phyloP scores from a whole-genome alignment of 2,329 filamentous ascomycete genomes.

The Xylariaceae sp. region DNA sequence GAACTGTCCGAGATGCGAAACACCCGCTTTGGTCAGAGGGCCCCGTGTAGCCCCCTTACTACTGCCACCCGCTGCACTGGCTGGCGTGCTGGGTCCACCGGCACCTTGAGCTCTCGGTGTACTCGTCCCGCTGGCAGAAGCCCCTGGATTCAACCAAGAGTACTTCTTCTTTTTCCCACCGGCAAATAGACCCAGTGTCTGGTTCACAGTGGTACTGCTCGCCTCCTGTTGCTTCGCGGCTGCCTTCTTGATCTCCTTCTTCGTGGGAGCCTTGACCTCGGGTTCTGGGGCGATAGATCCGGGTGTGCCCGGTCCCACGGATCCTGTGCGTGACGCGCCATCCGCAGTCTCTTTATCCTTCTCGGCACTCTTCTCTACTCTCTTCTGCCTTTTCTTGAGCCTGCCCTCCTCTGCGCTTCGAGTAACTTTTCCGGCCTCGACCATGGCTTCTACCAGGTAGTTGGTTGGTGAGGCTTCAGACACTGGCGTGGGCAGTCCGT shows the following conservation, averaged over 20 bases:
- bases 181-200: constrained; percentile 74
- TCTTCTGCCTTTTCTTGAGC: constrained; percentile 66
- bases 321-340: constrained; percentile 54
- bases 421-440: constrained; percentile 67
- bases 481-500: constrained; percentile 50
- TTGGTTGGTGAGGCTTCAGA: constrained; percentile 54
- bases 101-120: constrained; percentile 47
- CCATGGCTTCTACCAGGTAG: constrained; percentile 54
- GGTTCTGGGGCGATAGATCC: constrained; percentile 64
- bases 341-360: constrained; percentile 53
- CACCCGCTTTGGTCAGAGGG: constrained; percentile 57
- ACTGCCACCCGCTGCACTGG: constrained; percentile 31
- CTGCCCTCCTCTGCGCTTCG: constrained; percentile 73
- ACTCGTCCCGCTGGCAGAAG: constrained; percentile 52
- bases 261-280: constrained; percentile 68
- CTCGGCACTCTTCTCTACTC: constrained; percentile 51
- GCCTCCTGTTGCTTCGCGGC: constrained; percentile 75
- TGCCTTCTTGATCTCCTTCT: constrained; percentile 83
- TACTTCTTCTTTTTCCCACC: constrained; percentile 70
- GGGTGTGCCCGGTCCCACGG: constrained; percentile 62
- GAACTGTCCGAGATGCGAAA: constrained; percentile 71
- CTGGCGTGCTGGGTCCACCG: constrained; percentile 41
- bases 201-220: constrained; percentile 80
- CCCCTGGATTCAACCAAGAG: constrained; percentile 70
- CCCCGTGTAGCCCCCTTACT: constrained; percentile 39